A percentile compares a stretch with the other conserved stretches of the same genome.
phyloP scores from a whole-genome alignment of 139 green algal species.

The Marvania coccoides region DNA sequence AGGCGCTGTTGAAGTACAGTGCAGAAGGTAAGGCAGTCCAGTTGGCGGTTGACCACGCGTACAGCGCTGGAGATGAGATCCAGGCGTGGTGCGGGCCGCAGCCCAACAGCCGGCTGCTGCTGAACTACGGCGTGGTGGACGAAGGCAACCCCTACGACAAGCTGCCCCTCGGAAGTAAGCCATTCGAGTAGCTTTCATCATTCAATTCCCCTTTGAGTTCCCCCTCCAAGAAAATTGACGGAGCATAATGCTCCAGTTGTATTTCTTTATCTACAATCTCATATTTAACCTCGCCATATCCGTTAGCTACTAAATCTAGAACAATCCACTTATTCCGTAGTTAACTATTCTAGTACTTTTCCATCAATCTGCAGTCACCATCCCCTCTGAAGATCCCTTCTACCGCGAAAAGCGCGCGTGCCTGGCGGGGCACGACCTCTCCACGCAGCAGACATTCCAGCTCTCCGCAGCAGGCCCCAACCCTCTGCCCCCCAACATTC shows the following conservation, averaged over 20 bases:
- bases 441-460: conserved; percentile 50
- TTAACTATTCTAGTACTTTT: neutral
- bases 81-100: conserved; percentile 91
- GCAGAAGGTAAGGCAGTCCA: conserved; percentile 41
- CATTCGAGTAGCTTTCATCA: neutral
- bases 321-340: too few species aligned
- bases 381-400: conserved; percentile 63
- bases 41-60: conserved; percentile 60
- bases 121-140: conserved; percentile 63
- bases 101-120: conserved; percentile 73
- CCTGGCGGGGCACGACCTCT: conserved; percentile 45
- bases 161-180: conserved; percentile 16
- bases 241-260: too few species aligned
- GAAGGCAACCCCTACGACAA: conserved; percentile 51
- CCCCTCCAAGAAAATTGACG: too few species aligned
- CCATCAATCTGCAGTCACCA: conserved; percentile 18
- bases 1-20: conserved; percentile 71
- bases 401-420: conserved; percentile 69
- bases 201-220: neutral
- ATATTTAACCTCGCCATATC: too few species aligned
- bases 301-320: too few species aligned
- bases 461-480: conserved; percentile 5
- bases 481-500: conserved; percentile 51
- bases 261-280: too few species aligned
- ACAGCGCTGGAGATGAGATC: conserved; percentile 62